Evolutionary conservation across 1,139 yeast species (phyloP), one percentile per base, ranked within the genome.

Genomic region (Pichia sp.): DNA sequence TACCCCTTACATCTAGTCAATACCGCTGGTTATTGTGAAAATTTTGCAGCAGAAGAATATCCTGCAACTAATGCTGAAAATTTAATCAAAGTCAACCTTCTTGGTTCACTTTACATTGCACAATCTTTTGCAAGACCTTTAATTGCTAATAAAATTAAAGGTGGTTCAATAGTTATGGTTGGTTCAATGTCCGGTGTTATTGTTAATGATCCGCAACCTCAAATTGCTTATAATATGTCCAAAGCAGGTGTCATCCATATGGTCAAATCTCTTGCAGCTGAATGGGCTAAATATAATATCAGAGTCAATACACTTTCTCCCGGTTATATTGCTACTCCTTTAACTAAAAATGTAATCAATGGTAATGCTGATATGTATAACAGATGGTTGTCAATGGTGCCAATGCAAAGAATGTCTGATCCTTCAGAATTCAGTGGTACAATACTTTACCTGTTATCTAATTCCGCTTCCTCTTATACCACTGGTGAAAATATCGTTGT

Each of bases 171-270:
- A 48, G 77, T 84, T 49, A 68, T 84, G 59, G 77, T 88, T 43
- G 93, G 91, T 5, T 82, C 93, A 42, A 84, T 84, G 91, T 81
- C 91, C 21, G 95, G 91, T 28, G 75, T 75, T 50, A 81, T 84
- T 54, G 89, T 83, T 49, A 84, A 84, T 62, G 76, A 77, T 48
- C 95, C 95, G 12, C 93, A 84, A 61, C 76, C 81, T 42, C 95
- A 84, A 63, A 79, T 85, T 38, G 88, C 89, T 18, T 84, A 84
- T 68, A 84, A 84, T 64, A 80, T 84, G 63, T 79, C 91, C 52
- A 84, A 84, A 66, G 93, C 95, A 19, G 95, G 91, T 41, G 85
- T 82, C 38, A 74, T 81, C 48, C 94, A 84, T 61, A 68, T 83
- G 62, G 78, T 82, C 46, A 79, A 74, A 62, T 77, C 89, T 2